These are phyloP conservation scores for Fusarium sp. DNA, from an alignment of 2,329 filamentous ascomycete species.

Conservation along the genomic window DNA sequence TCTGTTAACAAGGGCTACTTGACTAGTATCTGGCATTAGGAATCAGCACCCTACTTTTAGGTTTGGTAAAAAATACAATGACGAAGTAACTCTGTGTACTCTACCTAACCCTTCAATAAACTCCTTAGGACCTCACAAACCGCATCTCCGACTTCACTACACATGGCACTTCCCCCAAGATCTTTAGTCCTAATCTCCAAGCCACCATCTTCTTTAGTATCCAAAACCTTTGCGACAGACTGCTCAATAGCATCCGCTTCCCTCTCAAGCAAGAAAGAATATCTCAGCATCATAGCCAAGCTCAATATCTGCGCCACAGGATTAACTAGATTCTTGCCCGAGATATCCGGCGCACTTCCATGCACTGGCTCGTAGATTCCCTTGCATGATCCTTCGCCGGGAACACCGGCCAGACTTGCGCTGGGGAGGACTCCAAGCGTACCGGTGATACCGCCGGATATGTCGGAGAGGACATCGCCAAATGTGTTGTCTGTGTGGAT, in stretches of 20 bases:
- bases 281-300: constrained; percentile 80
- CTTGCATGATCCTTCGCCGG: constrained; percentile 62
- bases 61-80: too few species aligned
- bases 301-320: constrained; percentile 79
- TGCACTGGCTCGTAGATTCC: constrained; percentile 85
- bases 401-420: constrained; percentile 60
- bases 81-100: too few species aligned
- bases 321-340: constrained; percentile 78
- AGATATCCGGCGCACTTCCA: constrained; percentile 79
- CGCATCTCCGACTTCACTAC: constrained; percentile 76
- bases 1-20: too few species aligned
- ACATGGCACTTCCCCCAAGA: constrained; percentile 73
- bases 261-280: constrained; percentile 73
- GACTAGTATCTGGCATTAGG: too few species aligned
- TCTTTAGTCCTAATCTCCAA: constrained; percentile 72
- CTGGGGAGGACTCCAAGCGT: constrained; percentile 61
- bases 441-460: constrained; percentile 61
- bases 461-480: constrained; percentile 62
- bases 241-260: constrained; percentile 74
- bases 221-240: constrained; percentile 73
- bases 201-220: constrained; percentile 59
- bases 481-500: constrained; percentile 64
- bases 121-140: constrained; percentile 32
- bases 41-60: too few species aligned
- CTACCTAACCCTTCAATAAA: neutral